Evolutionary conservation across 208 protist species (phyloP), one percentile per base, ranked within the genome.

Genomic region (Acanthamoeba divionensis): DNA sequence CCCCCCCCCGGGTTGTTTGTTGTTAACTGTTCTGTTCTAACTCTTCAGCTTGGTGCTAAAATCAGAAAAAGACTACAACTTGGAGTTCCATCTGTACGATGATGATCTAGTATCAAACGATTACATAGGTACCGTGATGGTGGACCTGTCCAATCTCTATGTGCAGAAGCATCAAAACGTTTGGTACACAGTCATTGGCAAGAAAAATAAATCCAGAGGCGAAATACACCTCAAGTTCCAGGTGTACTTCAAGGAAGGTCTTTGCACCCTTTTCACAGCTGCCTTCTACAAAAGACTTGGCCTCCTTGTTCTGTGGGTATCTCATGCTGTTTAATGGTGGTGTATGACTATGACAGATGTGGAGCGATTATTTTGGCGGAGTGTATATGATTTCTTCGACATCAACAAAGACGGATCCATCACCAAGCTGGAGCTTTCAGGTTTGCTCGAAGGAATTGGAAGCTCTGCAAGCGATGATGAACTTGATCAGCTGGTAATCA

Each of bases 361-460:
- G 52, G 26, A 86, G 13, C 45, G 26, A 33, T 36, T 18, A 10
- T 86, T 86, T 44, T 86, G 77, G 77, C 62, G 50, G 54, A 55
- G 77, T 33, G 50, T 86, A 33, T 66, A 41, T 38, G 77, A 86
- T 36, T 66, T 67, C 77, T 86, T 86, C 54, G 44, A 86, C 54
- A 7, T 66, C 29, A 86, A 86, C 54, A 44, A 44, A 4, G 47
- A 60, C 18, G 77, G 77, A 10, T 36, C 54, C 54, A 86, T 86
- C 77, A 33, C 31, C 0, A 50, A 86, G 54, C 54, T 86, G 45
- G 77, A 86, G 21, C 54, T 86, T n/a, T 36, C 54, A 21, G 77
- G 77, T 24, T 44, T 86, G 3, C 77, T 86, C n/a, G 77, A 86
- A 10, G 77, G 77, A 15, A 60, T 86, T 24, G 77, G 77, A 36